These are phyloP conservation scores for Penicillium janthinellum DNA, from an alignment of 2,329 filamentous ascomycete species.

Conservation along the genomic window DNA sequence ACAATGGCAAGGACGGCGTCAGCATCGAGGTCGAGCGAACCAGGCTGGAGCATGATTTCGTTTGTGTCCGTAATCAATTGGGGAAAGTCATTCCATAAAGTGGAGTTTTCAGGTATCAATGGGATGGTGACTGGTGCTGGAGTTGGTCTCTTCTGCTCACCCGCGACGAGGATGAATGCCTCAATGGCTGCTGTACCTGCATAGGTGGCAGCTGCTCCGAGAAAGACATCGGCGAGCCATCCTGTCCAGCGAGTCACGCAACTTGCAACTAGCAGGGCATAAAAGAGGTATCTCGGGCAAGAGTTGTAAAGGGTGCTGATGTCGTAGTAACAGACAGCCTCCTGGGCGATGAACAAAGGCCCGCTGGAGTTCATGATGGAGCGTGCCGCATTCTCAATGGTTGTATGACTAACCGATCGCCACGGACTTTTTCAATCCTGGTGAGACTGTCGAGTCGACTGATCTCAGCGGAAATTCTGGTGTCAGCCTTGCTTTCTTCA, in stretches of 20 bases:
- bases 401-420: background rate
- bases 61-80: conserved; percentile 24
- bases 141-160: conserved; percentile 6
- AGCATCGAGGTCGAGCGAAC: conserved; percentile 33
- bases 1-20: conserved; percentile 39
- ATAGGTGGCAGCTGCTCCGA: conserved; percentile 37
- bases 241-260: conserved; percentile 35
- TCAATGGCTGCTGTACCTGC: conserved; percentile 36
- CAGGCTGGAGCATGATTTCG: conserved; percentile 29
- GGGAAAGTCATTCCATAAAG: conserved; percentile 20
- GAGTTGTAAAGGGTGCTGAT: conserved; percentile 38
- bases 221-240: conserved; percentile 36
- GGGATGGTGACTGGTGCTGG: conserved; percentile 29
- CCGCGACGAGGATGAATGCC: conserved; percentile 35
- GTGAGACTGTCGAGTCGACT: no score
- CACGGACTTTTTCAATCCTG: background rate
- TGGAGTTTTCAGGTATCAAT: conserved; percentile 19
- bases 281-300: conserved; percentile 39
- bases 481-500: background rate
- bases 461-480: background rate
- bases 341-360: conserved; percentile 33
- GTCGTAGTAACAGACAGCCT: conserved; percentile 35
- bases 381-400: background rate
- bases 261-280: conserved; percentile 31
- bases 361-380: conserved; percentile 15